Conservation (phyloP, 192 early-diverging fungal species). For the Linnemannia exigua region DNA sequence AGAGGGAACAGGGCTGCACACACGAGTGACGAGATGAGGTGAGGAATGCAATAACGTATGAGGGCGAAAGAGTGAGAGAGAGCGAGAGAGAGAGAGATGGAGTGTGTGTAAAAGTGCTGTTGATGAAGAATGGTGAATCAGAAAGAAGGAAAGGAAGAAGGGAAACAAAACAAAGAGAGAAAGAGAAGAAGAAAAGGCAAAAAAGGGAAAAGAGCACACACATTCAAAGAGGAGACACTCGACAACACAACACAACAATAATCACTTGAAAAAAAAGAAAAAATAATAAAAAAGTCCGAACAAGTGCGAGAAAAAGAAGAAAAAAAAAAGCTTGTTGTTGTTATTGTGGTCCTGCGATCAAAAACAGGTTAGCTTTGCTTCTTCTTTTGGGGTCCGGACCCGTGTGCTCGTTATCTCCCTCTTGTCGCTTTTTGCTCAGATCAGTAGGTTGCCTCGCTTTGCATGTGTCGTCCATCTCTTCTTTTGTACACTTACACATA, state of each 20-base stretch:
- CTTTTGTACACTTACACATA: background rate
- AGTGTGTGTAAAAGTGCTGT: no score
- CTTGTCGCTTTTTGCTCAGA: background rate
- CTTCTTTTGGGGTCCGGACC: background rate
- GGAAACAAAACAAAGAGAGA: background rate
- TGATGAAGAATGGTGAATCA: background rate
- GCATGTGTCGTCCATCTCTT: background rate
- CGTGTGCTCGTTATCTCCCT: background rate
- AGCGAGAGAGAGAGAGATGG: background rate
- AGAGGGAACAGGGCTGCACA: background rate
- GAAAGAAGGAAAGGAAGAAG: background rate
- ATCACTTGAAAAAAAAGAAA: background rate
- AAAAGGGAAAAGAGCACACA: background rate
- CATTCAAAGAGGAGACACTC: no score
- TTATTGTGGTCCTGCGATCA: background rate
- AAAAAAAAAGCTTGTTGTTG: conserved; percentile 1
- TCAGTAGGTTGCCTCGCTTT: background rate
- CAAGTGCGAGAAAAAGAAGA: background rate
- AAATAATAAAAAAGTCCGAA: conserved; percentile 19
- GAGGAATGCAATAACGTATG: background rate
- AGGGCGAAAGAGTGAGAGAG: background rate
- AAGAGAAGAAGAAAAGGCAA: background rate
- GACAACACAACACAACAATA: no score
- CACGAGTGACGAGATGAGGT: background rate
- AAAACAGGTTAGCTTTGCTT: background rate